Evolutionary conservation across 306 rosid genomes (phyloP).

Genomic region (Adenanthera pavonina): DNA sequence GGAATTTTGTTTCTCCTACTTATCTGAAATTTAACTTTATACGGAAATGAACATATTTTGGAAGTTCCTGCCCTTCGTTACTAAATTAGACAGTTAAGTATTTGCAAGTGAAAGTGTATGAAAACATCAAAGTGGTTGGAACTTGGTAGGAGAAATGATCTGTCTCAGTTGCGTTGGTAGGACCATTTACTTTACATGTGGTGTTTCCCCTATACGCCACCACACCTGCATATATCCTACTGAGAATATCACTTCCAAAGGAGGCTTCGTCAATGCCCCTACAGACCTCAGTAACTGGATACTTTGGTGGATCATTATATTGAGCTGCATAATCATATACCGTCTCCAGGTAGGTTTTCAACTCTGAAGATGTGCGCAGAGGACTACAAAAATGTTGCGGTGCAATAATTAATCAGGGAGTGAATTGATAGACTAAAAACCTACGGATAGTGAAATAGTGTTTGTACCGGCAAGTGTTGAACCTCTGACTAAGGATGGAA

Average conservation of each 20-base stretch:
- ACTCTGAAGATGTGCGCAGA: constrained; percentile 44
- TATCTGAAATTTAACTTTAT: background rate
- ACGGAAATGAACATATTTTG: background rate
- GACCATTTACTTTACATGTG: constrained; percentile 58
- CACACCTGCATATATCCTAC: constrained; percentile 66
- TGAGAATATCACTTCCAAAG: constrained; percentile 44
- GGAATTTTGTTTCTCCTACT: background rate
- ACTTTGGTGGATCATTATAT: constrained; percentile 60
- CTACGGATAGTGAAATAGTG: constrained; percentile 39
- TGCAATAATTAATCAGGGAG: background rate
- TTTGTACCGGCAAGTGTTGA: constrained; percentile 58
- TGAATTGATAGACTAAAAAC: background rate
- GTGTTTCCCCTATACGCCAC: constrained; percentile 49
- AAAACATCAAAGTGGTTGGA: background rate
- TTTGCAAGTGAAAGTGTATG: constrained; percentile 53
- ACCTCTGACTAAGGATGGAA: constrained; percentile 56
- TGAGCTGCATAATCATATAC: constrained; percentile 61
- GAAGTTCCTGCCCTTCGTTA: background rate
- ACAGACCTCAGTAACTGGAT: constrained; percentile 64
- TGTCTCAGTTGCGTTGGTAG: constrained; percentile 47
- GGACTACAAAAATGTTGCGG: constrained; percentile 46
- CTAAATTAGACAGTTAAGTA: background rate
- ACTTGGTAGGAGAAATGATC: constrained; percentile 18
- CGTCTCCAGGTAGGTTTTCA: constrained; percentile 39
- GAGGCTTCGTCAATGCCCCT: constrained; percentile 65